A percentile compares a stretch with the other conserved stretches of the same genome.
These are phyloP conservation scores for Boletus barrowsii DNA, from an alignment of 768 basidiomycete genomes.

Conservation along the genomic window DNA sequence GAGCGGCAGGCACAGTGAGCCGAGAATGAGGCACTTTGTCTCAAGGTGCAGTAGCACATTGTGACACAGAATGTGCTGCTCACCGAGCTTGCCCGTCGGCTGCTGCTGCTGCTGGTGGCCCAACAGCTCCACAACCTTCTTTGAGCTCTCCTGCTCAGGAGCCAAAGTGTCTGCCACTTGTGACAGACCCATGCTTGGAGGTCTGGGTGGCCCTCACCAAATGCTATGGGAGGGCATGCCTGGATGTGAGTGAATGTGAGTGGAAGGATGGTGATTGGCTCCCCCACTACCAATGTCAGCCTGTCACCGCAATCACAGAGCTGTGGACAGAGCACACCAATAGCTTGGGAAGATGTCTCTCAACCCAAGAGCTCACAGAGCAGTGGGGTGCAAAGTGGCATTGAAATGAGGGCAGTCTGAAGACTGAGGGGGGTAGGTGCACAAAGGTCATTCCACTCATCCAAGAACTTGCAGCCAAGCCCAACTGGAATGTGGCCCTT, in stretches of 20 bases:
- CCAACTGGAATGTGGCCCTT: conserved; percentile 1
- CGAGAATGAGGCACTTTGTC: background rate
- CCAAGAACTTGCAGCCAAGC: background rate
- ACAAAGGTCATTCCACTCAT: background rate
- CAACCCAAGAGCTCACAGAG: conserved; percentile 3
- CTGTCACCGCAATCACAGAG: conserved; percentile 14
- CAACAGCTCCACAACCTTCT: too few relatives aligned
- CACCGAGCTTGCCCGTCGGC: background rate
- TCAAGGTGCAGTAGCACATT: background rate
- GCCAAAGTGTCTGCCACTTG: too few relatives aligned
- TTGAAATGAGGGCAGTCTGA: background rate
- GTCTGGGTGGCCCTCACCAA: background rate
- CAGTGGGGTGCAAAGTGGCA: background rate
- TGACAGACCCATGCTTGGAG: background rate
- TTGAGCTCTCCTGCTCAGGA: too few relatives aligned
- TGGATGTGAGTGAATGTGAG: conserved; percentile 28
- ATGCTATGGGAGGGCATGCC: background rate
- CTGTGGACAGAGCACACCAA: conserved; percentile 29
- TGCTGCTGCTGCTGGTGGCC: too few relatives aligned
- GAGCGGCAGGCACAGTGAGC: background rate
- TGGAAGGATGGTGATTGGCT: conserved; percentile 24
- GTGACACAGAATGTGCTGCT: background rate
- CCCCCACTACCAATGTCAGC: conserved; percentile 19
- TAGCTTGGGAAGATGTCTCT: conserved; percentile 28
- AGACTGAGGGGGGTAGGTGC: background rate